Conservation (phyloP, 495 filamentous ascomycete species). For the Melanomma pulvis-pyrius region DNA sequence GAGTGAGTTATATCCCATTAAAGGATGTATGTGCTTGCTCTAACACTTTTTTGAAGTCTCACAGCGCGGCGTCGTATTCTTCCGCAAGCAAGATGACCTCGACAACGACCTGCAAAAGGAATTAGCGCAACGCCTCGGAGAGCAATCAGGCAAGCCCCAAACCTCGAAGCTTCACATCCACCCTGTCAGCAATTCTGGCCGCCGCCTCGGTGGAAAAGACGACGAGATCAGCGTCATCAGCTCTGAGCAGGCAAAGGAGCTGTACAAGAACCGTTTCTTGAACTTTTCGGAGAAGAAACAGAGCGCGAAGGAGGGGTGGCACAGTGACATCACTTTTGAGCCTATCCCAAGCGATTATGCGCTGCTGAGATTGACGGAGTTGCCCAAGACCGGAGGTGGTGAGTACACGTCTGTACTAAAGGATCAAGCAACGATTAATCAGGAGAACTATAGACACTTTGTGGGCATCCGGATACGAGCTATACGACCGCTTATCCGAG, state of each 20-base stretch:
- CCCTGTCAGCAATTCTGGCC: conserved; percentile 64
- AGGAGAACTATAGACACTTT: conserved; percentile 61
- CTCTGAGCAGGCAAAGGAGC: conserved; percentile 57
- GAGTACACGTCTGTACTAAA: conserved; percentile 38
- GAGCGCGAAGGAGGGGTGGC: conserved; percentile 39
- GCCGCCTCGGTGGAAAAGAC: conserved; percentile 63
- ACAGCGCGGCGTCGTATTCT: conserved; percentile 79
- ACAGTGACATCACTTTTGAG: conserved; percentile 48
- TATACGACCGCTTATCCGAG: conserved; percentile 73
- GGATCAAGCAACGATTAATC: background rate
- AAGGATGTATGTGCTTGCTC: background rate
- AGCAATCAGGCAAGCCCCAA: conserved; percentile 56
- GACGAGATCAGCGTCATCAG: conserved; percentile 76
- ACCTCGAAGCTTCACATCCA: conserved; percentile 67
- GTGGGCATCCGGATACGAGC: conserved; percentile 76
- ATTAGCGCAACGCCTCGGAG: conserved; percentile 65
- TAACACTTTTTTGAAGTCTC: conserved; percentile 59
- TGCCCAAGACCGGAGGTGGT: conserved; percentile 75
- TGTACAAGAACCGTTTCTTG: conserved; percentile 32
- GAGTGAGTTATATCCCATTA: conserved; percentile 51
- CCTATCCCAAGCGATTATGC: conserved; percentile 43
- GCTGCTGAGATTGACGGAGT: conserved; percentile 49
- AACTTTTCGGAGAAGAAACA: conserved; percentile 36
- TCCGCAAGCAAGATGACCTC: conserved; percentile 71
- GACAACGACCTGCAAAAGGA: conserved; percentile 69